These are phyloP conservation scores for Cardamine chenopodiifolia DNA, from an alignment of 345 rosid species.

Conservation along the genomic window DNA sequence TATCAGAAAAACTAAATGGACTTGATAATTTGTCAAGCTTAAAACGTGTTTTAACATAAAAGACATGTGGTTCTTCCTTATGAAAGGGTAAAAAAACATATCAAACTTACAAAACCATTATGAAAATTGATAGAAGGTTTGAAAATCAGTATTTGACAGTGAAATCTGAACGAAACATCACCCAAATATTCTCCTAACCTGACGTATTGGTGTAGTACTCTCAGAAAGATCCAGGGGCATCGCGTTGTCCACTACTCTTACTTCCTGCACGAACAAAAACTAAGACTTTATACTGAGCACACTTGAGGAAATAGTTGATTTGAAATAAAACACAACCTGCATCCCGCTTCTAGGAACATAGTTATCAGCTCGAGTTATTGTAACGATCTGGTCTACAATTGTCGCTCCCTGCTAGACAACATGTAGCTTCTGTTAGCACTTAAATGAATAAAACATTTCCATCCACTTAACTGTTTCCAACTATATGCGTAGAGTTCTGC, in stretches of 20 bases:
- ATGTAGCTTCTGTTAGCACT: neutral
- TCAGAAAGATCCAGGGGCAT: constrained; percentile 47
- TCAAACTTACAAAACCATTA: neutral
- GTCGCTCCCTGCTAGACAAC: constrained; percentile 75
- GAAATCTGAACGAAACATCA: neutral
- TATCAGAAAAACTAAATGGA: neutral
- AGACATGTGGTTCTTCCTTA: neutral
- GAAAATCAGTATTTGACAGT: neutral
- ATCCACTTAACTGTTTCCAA: neutral
- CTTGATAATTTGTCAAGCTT: neutral
- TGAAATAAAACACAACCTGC: constrained; percentile 46
- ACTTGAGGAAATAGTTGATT: constrained; percentile 27
- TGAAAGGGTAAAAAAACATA: neutral
- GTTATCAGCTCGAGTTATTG: constrained; percentile 63
- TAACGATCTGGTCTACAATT: constrained; percentile 79
- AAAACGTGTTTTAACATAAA: neutral
- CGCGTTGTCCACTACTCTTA: constrained; percentile 49
- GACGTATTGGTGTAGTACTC: constrained; percentile 39
- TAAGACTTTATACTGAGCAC: constrained; percentile 12
- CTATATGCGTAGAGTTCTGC: neutral
- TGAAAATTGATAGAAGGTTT: neutral
- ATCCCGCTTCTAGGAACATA: constrained; percentile 56
- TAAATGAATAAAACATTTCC: neutral
- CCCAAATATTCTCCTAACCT: constrained; percentile 43
- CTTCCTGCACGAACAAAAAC: constrained; percentile 57